These are phyloP conservation scores for Pseudopithomyces chartarum DNA, from an alignment of 2,329 filamentous ascomycete genomes.

Conservation along the genomic window DNA sequence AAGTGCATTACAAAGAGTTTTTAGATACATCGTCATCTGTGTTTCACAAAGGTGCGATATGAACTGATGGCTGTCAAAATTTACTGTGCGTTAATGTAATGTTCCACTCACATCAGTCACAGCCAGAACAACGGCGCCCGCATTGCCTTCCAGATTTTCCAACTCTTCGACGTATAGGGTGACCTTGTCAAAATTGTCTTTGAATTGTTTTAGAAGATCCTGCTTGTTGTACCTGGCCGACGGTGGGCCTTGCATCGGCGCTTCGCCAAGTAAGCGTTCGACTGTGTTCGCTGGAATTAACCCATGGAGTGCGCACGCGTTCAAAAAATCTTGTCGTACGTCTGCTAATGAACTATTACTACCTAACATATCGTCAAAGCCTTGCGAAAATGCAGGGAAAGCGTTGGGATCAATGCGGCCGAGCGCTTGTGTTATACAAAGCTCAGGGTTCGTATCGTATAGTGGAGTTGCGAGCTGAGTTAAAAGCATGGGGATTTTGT, in stretches of 20 bases:
- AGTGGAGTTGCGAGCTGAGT: conserved; percentile 61
- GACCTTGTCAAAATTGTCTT: conserved; percentile 74
- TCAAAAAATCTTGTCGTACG: conserved; percentile 82
- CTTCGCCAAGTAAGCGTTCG: conserved; percentile 79
- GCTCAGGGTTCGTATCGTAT: conserved; percentile 65
- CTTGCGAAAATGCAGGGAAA: conserved; percentile 68
- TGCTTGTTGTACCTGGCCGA: conserved; percentile 79
- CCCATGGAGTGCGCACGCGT: conserved; percentile 85
- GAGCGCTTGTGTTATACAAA: conserved; percentile 70
- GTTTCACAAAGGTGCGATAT: conserved; percentile 71
- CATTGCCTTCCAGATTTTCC: conserved; percentile 90
- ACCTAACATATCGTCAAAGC: conserved; percentile 63
- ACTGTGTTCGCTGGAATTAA: conserved; percentile 81
- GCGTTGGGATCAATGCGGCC: conserved; percentile 64
- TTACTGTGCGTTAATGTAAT: background rate
- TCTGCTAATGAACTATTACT: conserved; percentile 64
- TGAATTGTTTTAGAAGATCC: conserved; percentile 76
- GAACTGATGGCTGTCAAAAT: conserved; percentile 53
- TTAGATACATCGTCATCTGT: conserved; percentile 81
- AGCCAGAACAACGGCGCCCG: conserved; percentile 81
- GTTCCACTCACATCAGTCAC: conserved; percentile 46
- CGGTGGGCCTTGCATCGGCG: conserved; percentile 78
- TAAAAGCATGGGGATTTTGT: conserved; percentile 69
- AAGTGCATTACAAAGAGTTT: conserved; percentile 73
- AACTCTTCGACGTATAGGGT: conserved; percentile 80